Evolutionary conservation across 2,329 filamentous ascomycete genomes (phyloP).

Genomic region (Trichoderma atroviride): DNA sequence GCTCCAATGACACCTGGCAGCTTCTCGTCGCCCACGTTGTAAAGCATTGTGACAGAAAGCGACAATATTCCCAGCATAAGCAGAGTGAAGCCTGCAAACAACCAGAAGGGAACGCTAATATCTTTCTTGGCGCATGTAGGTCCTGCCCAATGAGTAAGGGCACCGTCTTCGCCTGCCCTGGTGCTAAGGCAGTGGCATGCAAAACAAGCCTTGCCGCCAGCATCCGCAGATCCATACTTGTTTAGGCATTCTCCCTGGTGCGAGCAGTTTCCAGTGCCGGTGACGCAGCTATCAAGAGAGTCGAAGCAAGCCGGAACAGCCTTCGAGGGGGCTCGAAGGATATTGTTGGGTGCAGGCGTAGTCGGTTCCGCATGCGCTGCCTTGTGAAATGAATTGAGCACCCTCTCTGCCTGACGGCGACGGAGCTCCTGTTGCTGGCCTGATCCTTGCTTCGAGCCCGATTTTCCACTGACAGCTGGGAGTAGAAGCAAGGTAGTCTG

Average conservation of each 20-base stretch:
- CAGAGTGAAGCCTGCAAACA: slow-evolving; percentile 76
- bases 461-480: slow-evolving; percentile 47
- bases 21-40: slow-evolving; percentile 81
- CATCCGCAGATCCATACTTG: slow-evolving; percentile 57
- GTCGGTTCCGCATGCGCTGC: slow-evolving; percentile 33
- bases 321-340: slow-evolving; percentile 43
- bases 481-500: slow-evolving; percentile 61
- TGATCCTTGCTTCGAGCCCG: slow-evolving; percentile 46
- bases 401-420: slow-evolving; percentile 52
- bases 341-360: slow-evolving; percentile 37
- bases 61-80: slow-evolving; percentile 67
- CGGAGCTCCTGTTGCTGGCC: slow-evolving; percentile 48
- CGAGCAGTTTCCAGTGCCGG: slow-evolving; percentile 76
- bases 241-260: slow-evolving; percentile 77
- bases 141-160: slow-evolving; percentile 79
- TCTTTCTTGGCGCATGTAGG: slow-evolving; percentile 89
- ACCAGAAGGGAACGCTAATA: slow-evolving; percentile 84
- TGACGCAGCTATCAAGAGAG: slow-evolving; percentile 67
- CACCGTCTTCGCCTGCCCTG: slow-evolving; percentile 52
- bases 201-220: slow-evolving; percentile 64
- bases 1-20: slow-evolving; percentile 95
- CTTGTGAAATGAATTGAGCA: slow-evolving; percentile 46
- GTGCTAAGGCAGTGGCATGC: slow-evolving; percentile 73
- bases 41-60: slow-evolving; percentile 76
- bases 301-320: slow-evolving; percentile 74